Conservation (phyloP, 169 alveolate genomes). For the Cryptosporidium felis region DNA sequence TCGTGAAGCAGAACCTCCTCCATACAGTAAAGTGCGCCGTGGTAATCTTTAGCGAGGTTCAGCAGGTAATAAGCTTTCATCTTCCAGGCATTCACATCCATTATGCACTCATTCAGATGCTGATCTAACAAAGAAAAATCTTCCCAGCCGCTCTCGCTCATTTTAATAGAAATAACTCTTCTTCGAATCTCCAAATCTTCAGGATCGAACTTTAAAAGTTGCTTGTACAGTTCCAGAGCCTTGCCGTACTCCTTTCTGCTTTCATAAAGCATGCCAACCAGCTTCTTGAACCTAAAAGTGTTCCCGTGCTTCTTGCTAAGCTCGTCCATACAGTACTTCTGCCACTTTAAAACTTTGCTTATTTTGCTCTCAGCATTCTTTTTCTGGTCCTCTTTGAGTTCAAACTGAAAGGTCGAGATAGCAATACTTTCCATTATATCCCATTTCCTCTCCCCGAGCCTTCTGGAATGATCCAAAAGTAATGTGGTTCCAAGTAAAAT, state of each 20-base stretch:
- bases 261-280: slow-evolving; percentile 41
- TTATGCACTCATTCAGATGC: slow-evolving; percentile 38
- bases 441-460: slow-evolving; percentile 30
- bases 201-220: slow-evolving; percentile 27
- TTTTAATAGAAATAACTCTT: slow-evolving; percentile 15
- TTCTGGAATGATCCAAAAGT: neutral
- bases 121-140: slow-evolving; percentile 16
- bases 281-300: slow-evolving; percentile 17
- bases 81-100: slow-evolving; percentile 53
- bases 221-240: slow-evolving; percentile 42
- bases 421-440: slow-evolving; percentile 52
- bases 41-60: neutral
- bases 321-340: slow-evolving; percentile 31
- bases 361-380: too few relatives aligned
- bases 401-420: slow-evolving; percentile 13
- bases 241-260: slow-evolving; percentile 26
- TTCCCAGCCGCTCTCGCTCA: neutral
- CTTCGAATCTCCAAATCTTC: slow-evolving; percentile 36
- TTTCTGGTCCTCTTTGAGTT: neutral
- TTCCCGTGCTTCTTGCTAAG: neutral
- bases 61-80: slow-evolving; percentile 28
- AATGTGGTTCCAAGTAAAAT: slow-evolving; percentile 10
- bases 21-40: slow-evolving; percentile 37
- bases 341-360: slow-evolving; percentile 35
- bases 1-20: slow-evolving; percentile 59